Percentiles rank a stretch among this genome's conserved stretches.
Evolutionary conservation across 225 moss, liverwort and hornwort species (phyloP).

Genomic region (Pseudoscleropodium purum): DNA sequence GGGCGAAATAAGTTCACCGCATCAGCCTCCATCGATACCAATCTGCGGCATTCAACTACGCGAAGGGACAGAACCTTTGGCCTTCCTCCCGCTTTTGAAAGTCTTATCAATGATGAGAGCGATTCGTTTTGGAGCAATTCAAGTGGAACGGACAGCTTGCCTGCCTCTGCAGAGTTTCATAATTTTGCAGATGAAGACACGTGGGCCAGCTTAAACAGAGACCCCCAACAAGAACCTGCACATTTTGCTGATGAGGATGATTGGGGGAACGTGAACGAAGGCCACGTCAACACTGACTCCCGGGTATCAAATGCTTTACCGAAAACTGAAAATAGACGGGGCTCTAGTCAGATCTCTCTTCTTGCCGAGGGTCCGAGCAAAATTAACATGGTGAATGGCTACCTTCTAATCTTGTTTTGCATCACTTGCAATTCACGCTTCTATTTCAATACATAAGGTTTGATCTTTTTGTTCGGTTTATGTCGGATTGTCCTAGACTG

Average conservation of each 20-base stretch:
- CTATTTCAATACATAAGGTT: background rate
- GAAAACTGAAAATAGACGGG: constrained; percentile 12
- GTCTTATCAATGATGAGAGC: constrained; percentile 43
- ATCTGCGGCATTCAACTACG: background rate
- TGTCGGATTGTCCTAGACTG: background rate
- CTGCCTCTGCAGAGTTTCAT: constrained; percentile 47
- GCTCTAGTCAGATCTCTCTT: constrained; percentile 8
- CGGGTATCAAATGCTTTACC: constrained; percentile 28
- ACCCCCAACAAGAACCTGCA: constrained; percentile 23
- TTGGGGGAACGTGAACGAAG: constrained; percentile 60
- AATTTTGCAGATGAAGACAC: constrained; percentile 75
- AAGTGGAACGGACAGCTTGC: constrained; percentile 31
- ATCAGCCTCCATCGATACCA: constrained; percentile 14
- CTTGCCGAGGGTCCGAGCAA: constrained; percentile 13
- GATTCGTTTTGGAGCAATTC: constrained; percentile 44
- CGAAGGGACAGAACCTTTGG: constrained; percentile 52
- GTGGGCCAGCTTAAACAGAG: constrained; percentile 50
- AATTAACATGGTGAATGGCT: constrained; percentile 8
- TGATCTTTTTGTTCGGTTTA: background rate
- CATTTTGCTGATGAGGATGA: constrained; percentile 63
- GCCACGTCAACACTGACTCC: constrained; percentile 36
- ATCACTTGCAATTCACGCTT: background rate
- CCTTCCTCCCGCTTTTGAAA: constrained; percentile 75
- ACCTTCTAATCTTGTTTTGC: background rate
- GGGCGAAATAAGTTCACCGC: background rate